phyloP scores from a whole-genome alignment of 208 protist species.

The Trypanosoma platydactyli region DNA sequence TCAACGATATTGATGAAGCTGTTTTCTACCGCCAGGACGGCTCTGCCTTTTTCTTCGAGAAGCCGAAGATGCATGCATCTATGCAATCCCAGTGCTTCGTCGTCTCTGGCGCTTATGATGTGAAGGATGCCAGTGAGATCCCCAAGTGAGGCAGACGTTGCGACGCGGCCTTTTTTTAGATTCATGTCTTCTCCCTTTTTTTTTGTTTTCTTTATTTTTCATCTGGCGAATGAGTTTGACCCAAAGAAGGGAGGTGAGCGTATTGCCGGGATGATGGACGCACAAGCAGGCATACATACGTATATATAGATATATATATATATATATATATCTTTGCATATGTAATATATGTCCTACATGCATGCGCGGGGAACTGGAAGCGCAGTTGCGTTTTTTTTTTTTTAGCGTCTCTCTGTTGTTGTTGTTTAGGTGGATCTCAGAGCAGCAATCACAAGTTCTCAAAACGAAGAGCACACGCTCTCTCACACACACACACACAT shows the following conservation, averaged over 20 bases:
- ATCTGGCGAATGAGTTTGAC: not conserved
- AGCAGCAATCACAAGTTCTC: too few relatives aligned
- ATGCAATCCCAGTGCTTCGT: constrained; percentile 97
- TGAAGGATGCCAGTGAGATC: constrained; percentile 73
- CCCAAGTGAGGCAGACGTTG: constrained; percentile 42
- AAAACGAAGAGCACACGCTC: too few relatives aligned
- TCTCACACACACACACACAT: too few relatives aligned
- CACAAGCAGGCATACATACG: constrained; percentile 25
- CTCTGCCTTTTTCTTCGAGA: constrained; percentile 95
- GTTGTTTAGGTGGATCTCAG: too few relatives aligned
- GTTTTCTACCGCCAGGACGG: constrained; percentile 97
- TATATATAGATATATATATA: constrained; percentile 38
- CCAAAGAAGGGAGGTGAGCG: not conserved
- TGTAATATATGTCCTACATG: too few relatives aligned
- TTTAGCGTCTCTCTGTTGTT: too few relatives aligned
- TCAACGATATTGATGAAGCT: constrained; percentile 97
- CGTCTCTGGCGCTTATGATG: constrained; percentile 90
- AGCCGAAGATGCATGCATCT: constrained; percentile 97
- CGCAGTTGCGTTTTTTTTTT: too few relatives aligned
- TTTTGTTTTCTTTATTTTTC: constrained; percentile 12
- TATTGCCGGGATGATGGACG: not conserved
- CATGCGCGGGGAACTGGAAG: too few relatives aligned
- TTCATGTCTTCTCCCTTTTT: constrained; percentile 24
- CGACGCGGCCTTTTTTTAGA: constrained; percentile 3
- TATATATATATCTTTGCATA: too few relatives aligned